Evolutionary conservation across 768 basidiomycete species (phyloP).

Genomic region (Pleurotus tuber-regium): DNA sequence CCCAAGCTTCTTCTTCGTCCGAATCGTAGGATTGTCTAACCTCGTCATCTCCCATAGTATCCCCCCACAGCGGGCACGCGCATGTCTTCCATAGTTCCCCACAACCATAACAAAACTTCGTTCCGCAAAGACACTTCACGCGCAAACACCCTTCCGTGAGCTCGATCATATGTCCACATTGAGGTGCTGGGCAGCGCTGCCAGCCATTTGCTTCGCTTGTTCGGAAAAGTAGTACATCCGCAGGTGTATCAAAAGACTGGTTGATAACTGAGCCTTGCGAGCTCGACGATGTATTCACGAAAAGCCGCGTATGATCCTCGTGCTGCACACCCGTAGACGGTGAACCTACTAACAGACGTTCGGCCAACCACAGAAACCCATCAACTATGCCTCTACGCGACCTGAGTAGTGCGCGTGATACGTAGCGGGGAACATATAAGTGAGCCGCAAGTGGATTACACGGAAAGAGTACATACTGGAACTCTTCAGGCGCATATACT

Average conservation of each 20-base stretch:
- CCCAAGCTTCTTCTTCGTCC: slow-evolving; percentile 1
- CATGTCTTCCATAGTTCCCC: slow-evolving; percentile 8
- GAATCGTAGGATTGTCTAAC: slow-evolving; percentile 1
- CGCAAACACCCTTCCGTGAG: slow-evolving; percentile 6
- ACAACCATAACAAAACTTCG: slow-evolving; percentile 7
- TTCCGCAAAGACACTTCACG: background rate
- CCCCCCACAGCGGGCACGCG: slow-evolving; percentile 5
- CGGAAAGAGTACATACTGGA: background rate
- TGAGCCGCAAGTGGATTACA: background rate
- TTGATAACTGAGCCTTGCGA: background rate
- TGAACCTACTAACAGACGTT: slow-evolving; percentile 5
- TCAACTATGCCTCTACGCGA: slow-evolving; percentile 5
- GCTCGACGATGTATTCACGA: background rate
- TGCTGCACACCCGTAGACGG: background rate
- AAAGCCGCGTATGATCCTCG: background rate
- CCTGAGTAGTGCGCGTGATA: background rate
- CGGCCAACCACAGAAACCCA: slow-evolving; percentile 9
- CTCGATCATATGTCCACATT: slow-evolving; percentile 6
- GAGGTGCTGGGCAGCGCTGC: slow-evolving; percentile 6
- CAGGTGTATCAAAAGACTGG: background rate
- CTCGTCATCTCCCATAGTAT: background rate
- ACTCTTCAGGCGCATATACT: slow-evolving; percentile 1
- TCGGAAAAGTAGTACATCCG: background rate
- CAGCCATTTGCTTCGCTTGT: slow-evolving; percentile 6
- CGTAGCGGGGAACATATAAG: background rate